These are phyloP conservation scores for Botryotinia narcissicola DNA, from an alignment of 2,329 filamentous ascomycete species.

Conservation along the genomic window DNA sequence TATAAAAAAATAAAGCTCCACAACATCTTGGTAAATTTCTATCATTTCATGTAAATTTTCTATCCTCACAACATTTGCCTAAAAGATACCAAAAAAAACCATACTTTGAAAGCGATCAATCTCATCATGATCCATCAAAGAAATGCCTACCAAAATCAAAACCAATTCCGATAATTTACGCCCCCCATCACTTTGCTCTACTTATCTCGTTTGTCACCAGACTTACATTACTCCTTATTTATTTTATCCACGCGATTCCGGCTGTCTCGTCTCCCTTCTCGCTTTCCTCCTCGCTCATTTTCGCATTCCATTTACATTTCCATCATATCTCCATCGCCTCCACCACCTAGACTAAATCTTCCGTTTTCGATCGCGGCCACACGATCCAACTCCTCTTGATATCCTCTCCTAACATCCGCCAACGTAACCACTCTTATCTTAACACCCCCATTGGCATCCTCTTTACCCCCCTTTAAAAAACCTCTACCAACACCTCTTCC, in stretches of 20 bases:
- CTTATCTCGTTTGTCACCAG: background rate
- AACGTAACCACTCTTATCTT: constrained; percentile 78
- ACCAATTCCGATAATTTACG: constrained; percentile 2
- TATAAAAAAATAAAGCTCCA: background rate
- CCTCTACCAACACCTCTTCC: background rate
- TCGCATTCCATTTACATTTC: constrained; percentile 34
- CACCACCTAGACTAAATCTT: constrained; percentile 71
- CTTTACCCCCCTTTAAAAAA: background rate
- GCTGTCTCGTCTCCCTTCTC: background rate
- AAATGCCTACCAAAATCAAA: constrained; percentile 10
- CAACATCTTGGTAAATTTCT: background rate
- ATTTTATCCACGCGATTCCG: background rate
- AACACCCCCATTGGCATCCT: constrained; percentile 6
- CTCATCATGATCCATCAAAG: constrained; percentile 8
- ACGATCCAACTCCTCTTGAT: constrained; percentile 85
- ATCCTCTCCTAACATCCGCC: constrained; percentile 82
- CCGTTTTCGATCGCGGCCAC: constrained; percentile 86
- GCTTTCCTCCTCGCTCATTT: background rate
- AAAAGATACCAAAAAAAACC: background rate
- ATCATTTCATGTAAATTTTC: background rate
- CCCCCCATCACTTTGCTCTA: background rate
- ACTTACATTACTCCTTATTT: constrained; percentile 1
- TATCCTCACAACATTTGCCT: constrained; percentile 1
- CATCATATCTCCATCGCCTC: constrained; percentile 43
- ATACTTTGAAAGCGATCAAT: background rate